Percentiles rank a stretch among this genome's conserved stretches.
phyloP scores from a whole-genome alignment of 192 early-diverging fungal genomes.

The Allomyces javanicus region DNA sequence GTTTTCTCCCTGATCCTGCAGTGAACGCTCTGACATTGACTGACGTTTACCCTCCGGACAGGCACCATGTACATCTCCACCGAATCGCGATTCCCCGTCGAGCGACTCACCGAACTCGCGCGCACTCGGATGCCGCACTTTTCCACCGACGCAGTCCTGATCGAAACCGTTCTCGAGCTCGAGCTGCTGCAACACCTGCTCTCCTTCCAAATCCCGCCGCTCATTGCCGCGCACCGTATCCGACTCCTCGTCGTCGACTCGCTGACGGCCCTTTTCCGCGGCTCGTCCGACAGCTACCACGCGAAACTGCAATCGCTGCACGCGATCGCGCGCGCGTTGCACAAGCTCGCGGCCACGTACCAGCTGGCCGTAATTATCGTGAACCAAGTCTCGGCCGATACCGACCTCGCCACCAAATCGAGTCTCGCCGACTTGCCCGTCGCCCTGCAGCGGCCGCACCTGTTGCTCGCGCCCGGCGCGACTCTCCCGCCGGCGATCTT shows the following conservation, averaged over 20 bases:
- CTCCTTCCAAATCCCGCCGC: background rate
- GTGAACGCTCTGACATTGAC: too few species aligned
- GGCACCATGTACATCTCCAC: background rate
- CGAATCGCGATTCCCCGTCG: background rate
- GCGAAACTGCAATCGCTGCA: background rate
- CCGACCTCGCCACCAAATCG: background rate
- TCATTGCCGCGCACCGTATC: too few species aligned
- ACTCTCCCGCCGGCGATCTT: background rate
- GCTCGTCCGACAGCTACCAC: background rate
- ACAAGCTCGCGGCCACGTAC: background rate
- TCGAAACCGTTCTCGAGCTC: background rate
- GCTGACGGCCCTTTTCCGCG: background rate
- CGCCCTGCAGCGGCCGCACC: background rate
- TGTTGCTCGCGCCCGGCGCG: background rate
- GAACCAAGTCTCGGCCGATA: background rate
- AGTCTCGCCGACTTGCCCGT: background rate
- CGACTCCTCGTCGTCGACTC: background rate
- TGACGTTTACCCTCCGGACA: background rate
- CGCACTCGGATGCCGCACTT: background rate
- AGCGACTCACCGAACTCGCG: background rate
- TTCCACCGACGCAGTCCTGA: background rate
- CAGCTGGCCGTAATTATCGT: background rate
- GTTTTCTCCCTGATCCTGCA: too few species aligned
- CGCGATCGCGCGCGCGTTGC: background rate
- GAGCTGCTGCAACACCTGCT: background rate